Conservation (phyloP, 352 stramenopile genomes). For the Thalassiosira tumida region DNA sequence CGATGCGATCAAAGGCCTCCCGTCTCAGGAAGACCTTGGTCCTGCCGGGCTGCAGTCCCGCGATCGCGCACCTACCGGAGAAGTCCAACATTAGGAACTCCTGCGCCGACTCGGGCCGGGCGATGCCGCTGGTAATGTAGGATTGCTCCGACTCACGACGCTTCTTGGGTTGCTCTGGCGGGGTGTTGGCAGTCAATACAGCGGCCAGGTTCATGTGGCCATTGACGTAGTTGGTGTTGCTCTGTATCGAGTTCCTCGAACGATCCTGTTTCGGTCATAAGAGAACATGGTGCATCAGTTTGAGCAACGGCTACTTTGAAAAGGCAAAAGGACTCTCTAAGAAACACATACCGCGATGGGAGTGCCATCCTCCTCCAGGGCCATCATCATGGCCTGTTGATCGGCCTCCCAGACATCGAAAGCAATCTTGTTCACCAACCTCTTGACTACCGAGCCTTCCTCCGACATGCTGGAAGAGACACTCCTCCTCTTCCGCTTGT, state of each 20-base stretch:
- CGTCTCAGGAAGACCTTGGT: conserved; percentile 91
- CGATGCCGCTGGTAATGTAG: conserved; percentile 72
- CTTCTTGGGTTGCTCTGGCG: conserved; percentile 74
- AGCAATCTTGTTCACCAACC: conserved; percentile 63
- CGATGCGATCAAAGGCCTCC: conserved; percentile 91
- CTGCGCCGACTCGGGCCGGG: conserved; percentile 84
- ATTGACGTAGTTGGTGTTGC: conserved; percentile 61
- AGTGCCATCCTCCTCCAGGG: conserved; percentile 74
- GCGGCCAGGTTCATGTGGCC: conserved; percentile 72
- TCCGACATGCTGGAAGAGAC: neutral
- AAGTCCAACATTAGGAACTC: conserved; percentile 89
- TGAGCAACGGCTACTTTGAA: no score
- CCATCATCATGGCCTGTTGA: conserved; percentile 61
- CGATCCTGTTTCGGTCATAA: conserved; percentile 46
- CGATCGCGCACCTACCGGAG: conserved; percentile 88
- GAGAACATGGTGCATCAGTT: no score
- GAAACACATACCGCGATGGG: conserved; percentile 40
- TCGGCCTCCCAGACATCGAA: conserved; percentile 87
- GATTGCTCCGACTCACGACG: conserved; percentile 53
- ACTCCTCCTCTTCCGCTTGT: neutral
- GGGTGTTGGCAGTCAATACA: conserved; percentile 81
- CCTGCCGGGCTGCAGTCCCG: conserved; percentile 91
- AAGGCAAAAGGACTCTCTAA: no score
- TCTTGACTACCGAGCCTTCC: neutral
- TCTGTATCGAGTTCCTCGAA: conserved; percentile 49